These are phyloP conservation scores for Thalassiosira ordinaria DNA, from an alignment of 352 stramenopile species.

Conservation along the genomic window DNA sequence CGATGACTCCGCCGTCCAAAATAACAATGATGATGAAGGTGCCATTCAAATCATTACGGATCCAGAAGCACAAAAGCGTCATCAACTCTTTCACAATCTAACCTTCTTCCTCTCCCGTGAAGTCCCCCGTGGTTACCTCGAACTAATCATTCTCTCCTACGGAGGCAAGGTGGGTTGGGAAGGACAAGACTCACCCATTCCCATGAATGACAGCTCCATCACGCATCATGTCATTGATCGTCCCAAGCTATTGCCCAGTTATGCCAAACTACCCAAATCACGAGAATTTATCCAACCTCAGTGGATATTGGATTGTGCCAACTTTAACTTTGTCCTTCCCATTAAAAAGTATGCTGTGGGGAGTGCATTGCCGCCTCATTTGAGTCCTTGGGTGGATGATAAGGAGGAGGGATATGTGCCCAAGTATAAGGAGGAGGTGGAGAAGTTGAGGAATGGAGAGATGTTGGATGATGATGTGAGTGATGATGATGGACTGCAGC, in stretches of 20 bases:
- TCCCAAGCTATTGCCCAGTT: slow-evolving; percentile 89
- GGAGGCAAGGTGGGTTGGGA: slow-evolving; percentile 96
- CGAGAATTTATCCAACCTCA: slow-evolving; percentile 99
- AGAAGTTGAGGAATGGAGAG: slow-evolving; percentile 85
- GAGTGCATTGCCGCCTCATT: slow-evolving; percentile 89
- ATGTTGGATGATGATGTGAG: slow-evolving; percentile 44
- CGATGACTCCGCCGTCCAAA: slow-evolving; percentile 34
- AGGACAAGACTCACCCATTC: slow-evolving; percentile 91
- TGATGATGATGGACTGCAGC: too few species aligned
- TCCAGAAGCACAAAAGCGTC: slow-evolving; percentile 79
- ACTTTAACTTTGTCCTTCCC: slow-evolving; percentile 95
- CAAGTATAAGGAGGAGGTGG: slow-evolving; percentile 94
- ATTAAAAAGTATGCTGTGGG: slow-evolving; percentile 93
- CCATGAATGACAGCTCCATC: slow-evolving; percentile 90
- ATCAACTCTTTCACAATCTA: slow-evolving; percentile 80
- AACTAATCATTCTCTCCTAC: slow-evolving; percentile 95
- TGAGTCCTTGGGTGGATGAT: slow-evolving; percentile 98
- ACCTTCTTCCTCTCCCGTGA: slow-evolving; percentile 90
- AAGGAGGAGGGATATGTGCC: slow-evolving; percentile 96
- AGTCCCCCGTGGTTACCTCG: slow-evolving; percentile 92
- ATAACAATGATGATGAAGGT: slow-evolving; percentile 86
- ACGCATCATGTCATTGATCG: slow-evolving; percentile 98
- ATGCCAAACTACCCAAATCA: slow-evolving; percentile 69
- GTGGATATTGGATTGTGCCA: slow-evolving; percentile 98
- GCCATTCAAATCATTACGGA: slow-evolving; percentile 83